Evolutionary conservation across 345 rosid genomes (phyloP), one percentile per base, ranked within the genome.

Genomic region (Rhodamnia rubescens): DNA sequence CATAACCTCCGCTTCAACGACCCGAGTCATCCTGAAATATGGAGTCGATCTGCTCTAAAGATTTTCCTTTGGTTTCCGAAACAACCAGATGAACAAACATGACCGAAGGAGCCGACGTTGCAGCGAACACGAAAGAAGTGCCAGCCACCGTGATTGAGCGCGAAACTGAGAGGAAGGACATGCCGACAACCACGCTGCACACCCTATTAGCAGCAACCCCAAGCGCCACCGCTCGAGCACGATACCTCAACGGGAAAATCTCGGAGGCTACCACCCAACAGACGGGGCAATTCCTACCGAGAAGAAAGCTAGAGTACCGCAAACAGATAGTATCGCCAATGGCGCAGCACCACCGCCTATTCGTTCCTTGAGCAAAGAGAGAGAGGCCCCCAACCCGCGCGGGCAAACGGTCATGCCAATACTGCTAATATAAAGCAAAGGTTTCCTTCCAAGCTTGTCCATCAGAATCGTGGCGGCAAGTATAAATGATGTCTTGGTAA

Each of bases 381-480:
- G 89, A 12, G 91, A 85, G 75, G 87, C 40, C 84, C 93, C 89
- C 86, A 52, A n/a, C n/a, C 90, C 32, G 64, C 92, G 85, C 53
- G 92, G 87, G 89, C 97, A 89, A 51, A 88, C 42, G 1, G 95
- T 93, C 92, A 91, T 92, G 47, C 98, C 94, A 42, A 93, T 87
- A 10, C 93, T 93, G 88, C 96, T 92, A 14, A 92, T 2, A 56
- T 92, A 93, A 47, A 94, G 93, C 91, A 90, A 53, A 0, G 97
- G 97, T 88, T 95, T 95, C 56, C 97, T 90, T 59, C 98, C 98
- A 12, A 94, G 83, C 32, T 85, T 94, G 86, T 94, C 98, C 15
- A 95, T 86, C 59, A 95, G 86, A 83, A 93, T 84, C 47, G 92
- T 95, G 11, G 98, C 97, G 24, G 94, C 88, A 86, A 95, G 84